Base-by-base conservation (phyloP, 306 rosid genomes). In the Delonix regia region DNA sequence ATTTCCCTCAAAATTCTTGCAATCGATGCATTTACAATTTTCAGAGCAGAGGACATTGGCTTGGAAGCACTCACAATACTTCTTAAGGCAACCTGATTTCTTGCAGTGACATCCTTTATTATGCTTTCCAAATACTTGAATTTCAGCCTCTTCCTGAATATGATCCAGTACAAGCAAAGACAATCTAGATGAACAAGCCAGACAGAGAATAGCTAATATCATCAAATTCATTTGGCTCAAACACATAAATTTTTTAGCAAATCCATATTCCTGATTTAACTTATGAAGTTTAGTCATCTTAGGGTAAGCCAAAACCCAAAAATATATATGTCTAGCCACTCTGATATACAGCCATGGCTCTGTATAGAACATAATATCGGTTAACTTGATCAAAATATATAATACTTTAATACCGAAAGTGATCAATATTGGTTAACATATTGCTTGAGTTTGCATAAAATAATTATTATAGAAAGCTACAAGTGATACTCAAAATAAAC, bases 51-150 rank as follows among this genome's bases (percentile, higher is more conserved):
- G 84, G 80, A 90, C 73, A 80, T 83, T 92, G 85, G 90, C 93
- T 83, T 92, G 97, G 83, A 85, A 92, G 85, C 97, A 92, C 85
- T 92, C 97, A 4, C 97, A 92, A 71, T 92, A 92, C 88, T 88
- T 92, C 89, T 92, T 92, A 48, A 92, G 97, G 85, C 97, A 92
- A 78, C 94, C 97, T 59, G 97, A 88, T 82, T 90, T 92, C 89
- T 83, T 88, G 86, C 97, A 92, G 80, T 90, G 84, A 68, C 97
- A 92, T 80, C 97, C 97, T 88, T 92, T 92, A 76, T 90, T 90
- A 89, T 92, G 97, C 89, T 87, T 92, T 84, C 89, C 96, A 48
- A 85, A 61, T 39, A 85, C 79, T 83, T 88, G 97, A 87, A 57
- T 64, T 78, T 86, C 90, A 64, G 84, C 76, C 68, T 91, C 89